Evolutionary conservation across 306 rosid genomes (phyloP).

Genomic region (Prosopis cineraria): DNA sequence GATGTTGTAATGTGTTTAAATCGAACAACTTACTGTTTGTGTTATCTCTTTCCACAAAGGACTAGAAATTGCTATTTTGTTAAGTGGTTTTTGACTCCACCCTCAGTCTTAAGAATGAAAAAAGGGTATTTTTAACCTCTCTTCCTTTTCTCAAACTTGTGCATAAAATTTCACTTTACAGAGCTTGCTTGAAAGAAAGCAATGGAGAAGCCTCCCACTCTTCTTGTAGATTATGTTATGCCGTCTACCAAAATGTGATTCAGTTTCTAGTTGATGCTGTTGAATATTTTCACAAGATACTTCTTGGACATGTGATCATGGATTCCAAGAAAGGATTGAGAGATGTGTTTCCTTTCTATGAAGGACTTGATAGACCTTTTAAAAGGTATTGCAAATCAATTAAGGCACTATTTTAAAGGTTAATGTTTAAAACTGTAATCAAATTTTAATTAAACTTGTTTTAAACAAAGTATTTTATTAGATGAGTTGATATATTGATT

Average conservation of each 20-base stretch:
- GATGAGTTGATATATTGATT: no score
- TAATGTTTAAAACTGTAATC: no score
- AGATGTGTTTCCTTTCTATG: background rate
- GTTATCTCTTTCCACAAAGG: background rate
- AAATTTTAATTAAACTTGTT: no score
- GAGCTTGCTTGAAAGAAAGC: background rate
- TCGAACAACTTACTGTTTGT: background rate
- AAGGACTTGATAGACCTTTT: no score
- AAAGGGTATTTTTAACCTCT: background rate
- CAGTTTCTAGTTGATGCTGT: background rate
- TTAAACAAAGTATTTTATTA: no score
- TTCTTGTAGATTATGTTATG: background rate
- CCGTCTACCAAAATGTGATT: background rate
- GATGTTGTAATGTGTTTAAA: conserved; percentile 23
- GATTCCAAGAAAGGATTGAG: background rate
- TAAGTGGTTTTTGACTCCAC: background rate
- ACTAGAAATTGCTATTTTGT: background rate
- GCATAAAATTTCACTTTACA: background rate
- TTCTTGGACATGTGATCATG: background rate
- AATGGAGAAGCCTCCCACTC: background rate
- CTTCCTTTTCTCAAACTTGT: background rate
- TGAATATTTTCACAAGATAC: background rate
- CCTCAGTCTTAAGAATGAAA: background rate
- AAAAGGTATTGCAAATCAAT: no score
- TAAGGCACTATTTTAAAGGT: no score